phyloP scores from a whole-genome alignment of 805 yeast species.

The Jamesozyma lodderae region DNA sequence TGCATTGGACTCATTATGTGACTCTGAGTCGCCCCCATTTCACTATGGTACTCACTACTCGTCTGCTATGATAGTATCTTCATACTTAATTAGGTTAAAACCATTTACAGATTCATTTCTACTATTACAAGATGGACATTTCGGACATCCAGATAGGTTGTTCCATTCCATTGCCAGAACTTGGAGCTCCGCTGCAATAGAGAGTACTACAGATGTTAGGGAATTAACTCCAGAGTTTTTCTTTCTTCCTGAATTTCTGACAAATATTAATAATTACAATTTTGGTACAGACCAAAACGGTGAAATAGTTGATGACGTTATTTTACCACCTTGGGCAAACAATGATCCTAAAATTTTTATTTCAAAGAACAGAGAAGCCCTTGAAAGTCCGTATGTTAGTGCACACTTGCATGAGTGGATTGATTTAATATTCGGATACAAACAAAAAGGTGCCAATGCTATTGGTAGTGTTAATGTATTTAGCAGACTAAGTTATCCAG shows the following conservation, averaged over 20 bases:
- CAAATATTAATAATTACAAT: conserved; percentile 54
- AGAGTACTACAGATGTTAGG: conserved; percentile 79
- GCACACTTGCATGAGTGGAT: conserved; percentile 75
- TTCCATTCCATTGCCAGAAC: conserved; percentile 68
- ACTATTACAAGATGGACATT: conserved; percentile 75
- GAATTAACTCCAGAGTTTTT: conserved; percentile 83
- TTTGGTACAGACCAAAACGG: conserved; percentile 66
- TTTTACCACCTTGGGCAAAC: conserved; percentile 76
- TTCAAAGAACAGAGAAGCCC: conserved; percentile 67
- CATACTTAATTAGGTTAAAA: conserved; percentile 63
- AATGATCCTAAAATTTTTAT: conserved; percentile 68
- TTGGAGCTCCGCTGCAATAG: conserved; percentile 72
- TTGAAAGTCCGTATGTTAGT: conserved; percentile 76
- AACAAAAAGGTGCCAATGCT: conserved; percentile 68
- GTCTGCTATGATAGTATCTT: conserved; percentile 86
- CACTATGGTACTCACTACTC: conserved; percentile 93
- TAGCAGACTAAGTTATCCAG: conserved; percentile 77
- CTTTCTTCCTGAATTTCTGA: conserved; percentile 69
- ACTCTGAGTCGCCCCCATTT: conserved; percentile 59
- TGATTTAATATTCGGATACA: conserved; percentile 72
- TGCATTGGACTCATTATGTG: conserved; percentile 55
- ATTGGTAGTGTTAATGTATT: conserved; percentile 63
- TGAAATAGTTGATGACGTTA: conserved; percentile 47
- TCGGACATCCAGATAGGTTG: conserved; percentile 80
- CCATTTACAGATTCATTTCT: conserved; percentile 78